Percentiles rank a stretch among this genome's conserved stretches.
Conservation (phyloP, 306 rosid species). For the Sophora flavescens region DNA sequence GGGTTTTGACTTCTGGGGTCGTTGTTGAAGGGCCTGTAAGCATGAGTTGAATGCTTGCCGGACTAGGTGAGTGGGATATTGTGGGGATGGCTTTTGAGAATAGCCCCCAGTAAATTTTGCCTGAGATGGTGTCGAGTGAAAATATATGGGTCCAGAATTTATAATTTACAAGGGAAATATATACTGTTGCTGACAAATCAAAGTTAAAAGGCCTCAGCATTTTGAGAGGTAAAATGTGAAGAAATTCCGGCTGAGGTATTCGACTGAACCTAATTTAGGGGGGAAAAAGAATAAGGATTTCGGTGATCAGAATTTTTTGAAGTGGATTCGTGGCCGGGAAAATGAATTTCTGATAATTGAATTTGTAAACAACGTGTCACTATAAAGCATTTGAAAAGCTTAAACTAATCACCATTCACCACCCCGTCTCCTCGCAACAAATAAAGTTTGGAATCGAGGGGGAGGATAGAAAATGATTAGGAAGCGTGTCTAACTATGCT, state of each 20-base stretch:
- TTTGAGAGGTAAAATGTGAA: conserved; percentile 31
- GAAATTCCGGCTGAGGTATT: conserved; percentile 6
- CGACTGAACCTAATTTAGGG: conserved; percentile 43
- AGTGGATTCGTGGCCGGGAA: background rate
- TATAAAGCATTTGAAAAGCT: conserved; percentile 25
- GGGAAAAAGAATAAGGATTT: background rate
- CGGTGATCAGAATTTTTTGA: conserved; percentile 22
- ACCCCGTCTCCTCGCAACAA: conserved; percentile 2
- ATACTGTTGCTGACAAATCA: conserved; percentile 31
- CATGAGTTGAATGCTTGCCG: conserved; percentile 37
- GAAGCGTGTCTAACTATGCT: too few species aligned
- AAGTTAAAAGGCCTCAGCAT: conserved; percentile 13
- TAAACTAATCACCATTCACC: conserved; percentile 32
- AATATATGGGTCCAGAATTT: background rate
- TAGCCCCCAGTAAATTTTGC: conserved; percentile 32
- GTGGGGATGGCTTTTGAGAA: conserved; percentile 42
- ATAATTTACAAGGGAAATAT: background rate
- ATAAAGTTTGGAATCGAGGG: conserved; percentile 26
- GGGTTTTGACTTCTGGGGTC: conserved; percentile 33
- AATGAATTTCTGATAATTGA: conserved; percentile 32
- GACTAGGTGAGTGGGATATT: conserved; percentile 37
- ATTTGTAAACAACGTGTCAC: conserved; percentile 26
- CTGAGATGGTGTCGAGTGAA: conserved; percentile 30
- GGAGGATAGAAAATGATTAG: conserved; percentile 33
- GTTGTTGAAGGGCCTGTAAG: conserved; percentile 33